phyloP scores from a whole-genome alignment of 2,329 filamentous ascomycete genomes.

The Venturia asperata region DNA sequence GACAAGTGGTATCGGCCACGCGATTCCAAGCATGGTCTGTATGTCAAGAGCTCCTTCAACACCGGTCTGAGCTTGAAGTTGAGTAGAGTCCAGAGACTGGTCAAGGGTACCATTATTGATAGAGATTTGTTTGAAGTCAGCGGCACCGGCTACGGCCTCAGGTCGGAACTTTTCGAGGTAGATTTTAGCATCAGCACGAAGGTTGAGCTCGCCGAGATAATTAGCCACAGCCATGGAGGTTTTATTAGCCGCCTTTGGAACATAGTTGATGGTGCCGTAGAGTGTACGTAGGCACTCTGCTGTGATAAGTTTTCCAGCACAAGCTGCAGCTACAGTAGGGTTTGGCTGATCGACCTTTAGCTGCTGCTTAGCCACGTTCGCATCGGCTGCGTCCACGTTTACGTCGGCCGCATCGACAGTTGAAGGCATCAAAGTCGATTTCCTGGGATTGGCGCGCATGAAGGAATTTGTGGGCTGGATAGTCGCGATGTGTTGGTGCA shows the following conservation, averaged over 20 bases:
- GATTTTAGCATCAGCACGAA: neutral
- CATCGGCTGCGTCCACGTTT: constrained; percentile 19
- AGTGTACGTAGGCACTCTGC: constrained; percentile 15
- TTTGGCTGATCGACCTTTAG: neutral
- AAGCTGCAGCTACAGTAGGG: neutral
- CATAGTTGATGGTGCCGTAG: constrained; percentile 17
- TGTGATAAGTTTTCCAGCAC: constrained; percentile 15
- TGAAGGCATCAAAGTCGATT: constrained; percentile 27
- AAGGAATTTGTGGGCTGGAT: constrained; percentile 57
- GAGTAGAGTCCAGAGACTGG: neutral
- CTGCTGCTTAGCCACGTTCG: neutral
- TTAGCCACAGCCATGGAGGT: constrained; percentile 16
- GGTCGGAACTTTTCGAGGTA: constrained; percentile 17
- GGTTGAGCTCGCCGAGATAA: constrained; percentile 17
- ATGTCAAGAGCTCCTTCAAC: constrained; percentile 19
- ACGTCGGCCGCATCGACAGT: constrained; percentile 20
- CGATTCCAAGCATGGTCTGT: constrained; percentile 19
- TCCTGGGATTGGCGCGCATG: constrained; percentile 37
- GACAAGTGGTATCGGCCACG: constrained; percentile 17
- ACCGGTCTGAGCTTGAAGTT: neutral
- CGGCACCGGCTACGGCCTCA: constrained; percentile 17
- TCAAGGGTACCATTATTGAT: constrained; percentile 18
- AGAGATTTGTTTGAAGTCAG: constrained; percentile 15
- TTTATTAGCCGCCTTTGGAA: constrained; percentile 6
- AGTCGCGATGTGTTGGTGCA: constrained; percentile 52